Base-by-base conservation (phyloP, 176 grass and related monocot genomes). In the Juncus inflexus region DNA sequence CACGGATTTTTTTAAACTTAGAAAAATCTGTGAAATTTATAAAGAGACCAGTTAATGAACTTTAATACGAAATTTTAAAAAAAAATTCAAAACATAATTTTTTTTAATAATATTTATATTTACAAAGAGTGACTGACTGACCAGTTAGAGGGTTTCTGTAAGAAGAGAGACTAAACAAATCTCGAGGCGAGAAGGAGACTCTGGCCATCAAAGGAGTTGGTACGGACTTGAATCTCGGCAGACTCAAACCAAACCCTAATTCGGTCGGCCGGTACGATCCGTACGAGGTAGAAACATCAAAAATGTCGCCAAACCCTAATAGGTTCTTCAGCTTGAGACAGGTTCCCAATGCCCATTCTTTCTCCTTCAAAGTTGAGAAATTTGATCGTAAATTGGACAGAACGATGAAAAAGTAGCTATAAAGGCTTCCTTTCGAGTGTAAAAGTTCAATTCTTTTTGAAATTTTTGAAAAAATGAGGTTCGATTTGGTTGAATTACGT, bases 261-360 rank as follows among this genome's bases (percentile, higher is more conserved):
- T 81, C 69, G 65, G 90, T 66, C 75, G 50, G 42, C 47, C 82
- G 84, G 53, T 83, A 67, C 79, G 76, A 85, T 3, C 75, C 81
- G 72, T 89, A 95, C 62, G 73, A 70, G 35, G 73, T 80, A 9
- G 85, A 95, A 78, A 75, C 83, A 63, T 89, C 65, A 81, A 78
- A 95, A 40, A 95, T 89, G 52, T 95, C 85, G 37, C 79, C 90
- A 49, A 85, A 83, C 58, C 90, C 85, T 74, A 86, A 79, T 10
- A 80, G 43, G 35, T 95, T 95, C 72, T 72, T 95, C 9, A 76
- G 58, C 50, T 72, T 95, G 28, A 95, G 55, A 42, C 73, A 83
- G 37, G 76, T 83, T 73, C 87, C 82, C 7, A 89, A 13, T 67
- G 84, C 67, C 82, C 73, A 77, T 9, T 78, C 76, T 70, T 56